A percentile compares a stretch with the other conserved stretches of the same genome.
These are phyloP conservation scores for Marchantia polymorpha DNA, from an alignment of 225 moss, liverwort and hornwort genomes.

Conservation along the genomic window DNA sequence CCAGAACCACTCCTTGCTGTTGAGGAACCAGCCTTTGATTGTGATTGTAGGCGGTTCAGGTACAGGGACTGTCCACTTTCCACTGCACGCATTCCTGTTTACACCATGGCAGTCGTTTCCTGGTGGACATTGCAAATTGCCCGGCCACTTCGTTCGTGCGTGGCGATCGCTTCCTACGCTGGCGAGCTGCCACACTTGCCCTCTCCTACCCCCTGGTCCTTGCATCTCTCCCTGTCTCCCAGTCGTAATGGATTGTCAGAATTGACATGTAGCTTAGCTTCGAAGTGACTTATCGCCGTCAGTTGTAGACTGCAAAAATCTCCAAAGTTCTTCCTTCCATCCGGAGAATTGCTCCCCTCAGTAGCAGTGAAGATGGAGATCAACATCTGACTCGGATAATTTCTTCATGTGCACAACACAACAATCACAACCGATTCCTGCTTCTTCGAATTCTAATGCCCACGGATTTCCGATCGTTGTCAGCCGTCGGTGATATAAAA, in stretches of 20 bases:
- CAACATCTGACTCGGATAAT: too few species aligned
- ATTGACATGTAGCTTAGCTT: not conserved
- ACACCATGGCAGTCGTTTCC: not conserved
- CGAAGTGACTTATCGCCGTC: not conserved
- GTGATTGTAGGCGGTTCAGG: slow-evolving; percentile 3
- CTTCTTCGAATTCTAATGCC: too few species aligned
- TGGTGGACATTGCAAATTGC: slow-evolving; percentile 1
- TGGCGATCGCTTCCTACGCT: not conserved
- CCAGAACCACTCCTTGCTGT: slow-evolving; percentile 18
- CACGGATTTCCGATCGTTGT: too few species aligned
- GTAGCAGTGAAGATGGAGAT: too few species aligned
- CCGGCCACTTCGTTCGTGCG: not conserved
- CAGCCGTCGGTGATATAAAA: too few species aligned
- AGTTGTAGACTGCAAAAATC: too few species aligned
- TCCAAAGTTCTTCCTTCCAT: too few species aligned
- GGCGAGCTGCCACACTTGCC: slow-evolving; percentile 11
- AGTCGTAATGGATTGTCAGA: too few species aligned
- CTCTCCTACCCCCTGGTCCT: not conserved
- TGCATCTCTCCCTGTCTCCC: slow-evolving; percentile 1
- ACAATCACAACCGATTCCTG: too few species aligned
- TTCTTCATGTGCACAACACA: too few species aligned
- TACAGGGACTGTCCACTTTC: slow-evolving; percentile 10
- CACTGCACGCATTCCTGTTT: not conserved
- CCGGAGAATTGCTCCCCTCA: too few species aligned
- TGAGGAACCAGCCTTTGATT: slow-evolving; percentile 11